Evolutionary conservation across 1,284 basidiomycete genomes (phyloP).

Genomic region (Lentinus polychrous): DNA sequence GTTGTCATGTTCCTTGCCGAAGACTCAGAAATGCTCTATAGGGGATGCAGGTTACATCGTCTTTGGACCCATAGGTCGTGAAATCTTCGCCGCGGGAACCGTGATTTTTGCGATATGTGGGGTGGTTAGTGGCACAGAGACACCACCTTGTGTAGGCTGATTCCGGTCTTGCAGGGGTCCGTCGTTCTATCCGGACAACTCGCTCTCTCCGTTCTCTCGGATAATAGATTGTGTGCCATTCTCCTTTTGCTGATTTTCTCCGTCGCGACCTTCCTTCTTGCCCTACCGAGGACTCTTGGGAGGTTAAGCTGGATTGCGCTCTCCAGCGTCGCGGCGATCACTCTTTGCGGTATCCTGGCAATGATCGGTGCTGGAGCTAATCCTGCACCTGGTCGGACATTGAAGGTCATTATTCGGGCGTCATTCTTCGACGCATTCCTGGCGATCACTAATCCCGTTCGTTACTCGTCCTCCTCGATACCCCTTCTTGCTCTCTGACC

Average conservation of each 20-base stretch:
- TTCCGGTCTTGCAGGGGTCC: conserved; percentile 30
- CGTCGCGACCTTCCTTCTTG: conserved; percentile 34
- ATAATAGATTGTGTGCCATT: conserved; percentile 40
- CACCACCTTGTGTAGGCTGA: neutral
- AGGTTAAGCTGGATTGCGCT: conserved; percentile 40
- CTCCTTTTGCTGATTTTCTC: conserved; percentile 40
- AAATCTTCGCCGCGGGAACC: conserved; percentile 40
- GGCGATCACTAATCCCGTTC: conserved; percentile 46
- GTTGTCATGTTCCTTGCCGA: neutral
- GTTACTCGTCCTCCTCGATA: conserved; percentile 7
- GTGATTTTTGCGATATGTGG: conserved; percentile 45
- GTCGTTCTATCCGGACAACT: conserved; percentile 44
- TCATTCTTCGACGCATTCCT: conserved; percentile 45
- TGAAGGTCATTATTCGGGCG: conserved; percentile 33
- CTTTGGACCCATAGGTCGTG: conserved; percentile 42
- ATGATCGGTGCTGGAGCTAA: conserved; percentile 47
- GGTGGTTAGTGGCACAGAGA: conserved; percentile 25
- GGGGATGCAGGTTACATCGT: conserved; percentile 50
- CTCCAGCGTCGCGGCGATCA: conserved; percentile 35
- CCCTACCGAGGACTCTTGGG: conserved; percentile 42
- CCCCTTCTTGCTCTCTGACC: neutral
- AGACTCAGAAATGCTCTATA: conserved; percentile 17
- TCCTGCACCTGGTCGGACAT: conserved; percentile 35
- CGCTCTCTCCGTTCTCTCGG: conserved; percentile 40
- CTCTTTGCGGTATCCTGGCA: conserved; percentile 36